Evolutionary conservation across 805 yeast species (phyloP).

Genomic region (Yarrowia keelungensis): DNA sequence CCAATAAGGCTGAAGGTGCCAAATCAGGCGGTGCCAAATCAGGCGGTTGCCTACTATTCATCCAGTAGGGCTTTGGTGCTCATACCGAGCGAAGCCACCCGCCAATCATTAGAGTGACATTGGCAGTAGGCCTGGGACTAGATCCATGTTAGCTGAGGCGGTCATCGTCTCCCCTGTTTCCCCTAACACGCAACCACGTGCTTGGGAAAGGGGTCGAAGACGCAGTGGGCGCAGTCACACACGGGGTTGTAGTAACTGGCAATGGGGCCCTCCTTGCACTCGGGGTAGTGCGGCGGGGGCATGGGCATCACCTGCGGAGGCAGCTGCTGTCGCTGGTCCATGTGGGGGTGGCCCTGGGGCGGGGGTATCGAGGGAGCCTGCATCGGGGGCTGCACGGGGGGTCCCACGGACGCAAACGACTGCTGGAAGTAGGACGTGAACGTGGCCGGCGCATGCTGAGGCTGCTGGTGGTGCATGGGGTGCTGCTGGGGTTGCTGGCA

Average conservation of each 20-base stretch:
- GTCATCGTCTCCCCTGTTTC: neutral
- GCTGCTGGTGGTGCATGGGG: neutral
- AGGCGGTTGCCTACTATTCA: no score
- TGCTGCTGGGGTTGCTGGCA: neutral
- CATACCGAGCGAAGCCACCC: neutral
- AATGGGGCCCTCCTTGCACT: slow-evolving; percentile 37
- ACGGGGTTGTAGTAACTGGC: slow-evolving; percentile 33
- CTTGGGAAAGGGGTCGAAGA: slow-evolving; percentile 36
- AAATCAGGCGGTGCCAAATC: no score
- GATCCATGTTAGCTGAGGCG: no score
- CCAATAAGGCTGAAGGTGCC: no score
- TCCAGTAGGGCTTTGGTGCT: no score
- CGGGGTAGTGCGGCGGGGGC: slow-evolving; percentile 14
- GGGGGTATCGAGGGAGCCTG: slow-evolving; percentile 31
- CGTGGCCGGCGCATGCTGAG: slow-evolving; percentile 10
- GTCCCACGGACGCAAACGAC: slow-evolving; percentile 41
- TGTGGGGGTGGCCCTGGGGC: neutral
- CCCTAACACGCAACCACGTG: slow-evolving; percentile 32
- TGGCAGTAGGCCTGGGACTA: neutral
- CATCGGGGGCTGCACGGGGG: slow-evolving; percentile 23
- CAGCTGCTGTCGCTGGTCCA: neutral
- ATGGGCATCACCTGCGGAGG: slow-evolving; percentile 28
- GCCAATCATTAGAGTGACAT: slow-evolving; percentile 9
- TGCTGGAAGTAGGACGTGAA: slow-evolving; percentile 44
- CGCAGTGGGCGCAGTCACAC: slow-evolving; percentile 36